Base-by-base conservation (phyloP, 2,329 filamentous ascomycete species). In the Chrysosporium keratinophilum region DNA sequence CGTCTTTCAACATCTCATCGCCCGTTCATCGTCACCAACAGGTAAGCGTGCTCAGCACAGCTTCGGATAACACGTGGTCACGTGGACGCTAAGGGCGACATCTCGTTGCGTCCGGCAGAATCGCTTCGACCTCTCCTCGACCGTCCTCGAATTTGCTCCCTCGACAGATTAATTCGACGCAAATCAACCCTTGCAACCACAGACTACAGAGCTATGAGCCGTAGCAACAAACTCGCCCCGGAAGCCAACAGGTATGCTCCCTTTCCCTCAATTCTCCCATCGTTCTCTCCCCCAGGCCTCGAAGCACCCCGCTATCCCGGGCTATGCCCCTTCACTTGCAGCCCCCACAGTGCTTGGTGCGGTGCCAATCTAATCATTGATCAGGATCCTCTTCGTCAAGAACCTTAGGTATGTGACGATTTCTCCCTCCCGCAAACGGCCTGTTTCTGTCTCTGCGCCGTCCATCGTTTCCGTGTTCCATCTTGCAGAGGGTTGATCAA, bases 341-440 rank as follows among this genome's bases (percentile, higher is more conserved):
- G 31, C 14, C 15, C 40, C 49, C 49, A 51, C 49, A 43, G 39
- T 44, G 23, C 33, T 42, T 51, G 49, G 40, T 51, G 40, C 23
- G 12, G 23, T 52, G 42, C 35, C 39, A 42, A 34, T 15, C 19
- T 39, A 33, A 7, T 14, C 17, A 23, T 28, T 48, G 23, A 23
- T 52, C 64, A 95, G 91, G 84, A 91, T 93, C 85, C 87, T 98
- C 78, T 97, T 97, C 82, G 91, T 97, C 68, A 97, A 97, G 88
- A 97, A 98, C 82, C 82, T 97, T 78, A 95, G 87, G 88, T 94
- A 74, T 63, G 78, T 47, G 28, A 39, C 37, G 17, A 37, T 17
- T 50, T 1, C 14, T 37, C 23, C 23, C 34, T 28, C 43, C 31
- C n/a, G 17, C 9, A 6, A 12, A 12, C 17, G 48, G 14, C 11